These are phyloP conservation scores for Boletus semigastroideus DNA, from an alignment of 1,284 basidiomycete genomes.

Conservation along the genomic window DNA sequence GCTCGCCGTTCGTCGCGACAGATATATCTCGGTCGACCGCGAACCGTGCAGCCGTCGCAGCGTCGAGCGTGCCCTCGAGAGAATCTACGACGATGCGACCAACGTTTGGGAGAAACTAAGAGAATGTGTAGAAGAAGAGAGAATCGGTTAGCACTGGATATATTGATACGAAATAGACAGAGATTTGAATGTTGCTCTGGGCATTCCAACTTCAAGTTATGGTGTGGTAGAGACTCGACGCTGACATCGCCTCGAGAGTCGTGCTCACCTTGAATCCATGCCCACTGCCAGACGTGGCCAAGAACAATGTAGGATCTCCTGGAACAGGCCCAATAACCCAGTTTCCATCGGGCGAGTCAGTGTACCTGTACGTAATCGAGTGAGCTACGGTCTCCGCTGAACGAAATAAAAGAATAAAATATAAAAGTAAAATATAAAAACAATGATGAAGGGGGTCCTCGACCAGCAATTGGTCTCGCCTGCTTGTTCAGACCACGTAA, in stretches of 20 bases:
- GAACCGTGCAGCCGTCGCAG: constrained; percentile 53
- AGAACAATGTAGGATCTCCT: constrained; percentile 52
- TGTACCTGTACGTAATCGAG: constrained; percentile 52
- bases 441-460: constrained; percentile 10
- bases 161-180: no score
- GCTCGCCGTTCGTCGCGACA: constrained; percentile 36
- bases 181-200: no score
- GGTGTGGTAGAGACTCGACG: not conserved
- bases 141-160: not conserved
- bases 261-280: constrained; percentile 76
- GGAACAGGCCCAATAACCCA: constrained; percentile 78
- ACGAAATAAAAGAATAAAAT: not conserved
- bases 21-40: constrained; percentile 42
- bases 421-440: not conserved
- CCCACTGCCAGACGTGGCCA: constrained; percentile 79
- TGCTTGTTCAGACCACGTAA: not conserved
- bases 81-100: constrained; percentile 74
- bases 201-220: no score
- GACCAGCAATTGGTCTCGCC: not conserved
- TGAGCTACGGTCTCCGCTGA: not conserved
- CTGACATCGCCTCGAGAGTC: not conserved
- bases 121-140: not conserved
- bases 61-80: constrained; percentile 62
- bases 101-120: constrained; percentile 79
- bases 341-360: constrained; percentile 73